Evolutionary conservation across 2,329 filamentous ascomycete genomes (phyloP).

Genomic region (Aulographum hederae): DNA sequence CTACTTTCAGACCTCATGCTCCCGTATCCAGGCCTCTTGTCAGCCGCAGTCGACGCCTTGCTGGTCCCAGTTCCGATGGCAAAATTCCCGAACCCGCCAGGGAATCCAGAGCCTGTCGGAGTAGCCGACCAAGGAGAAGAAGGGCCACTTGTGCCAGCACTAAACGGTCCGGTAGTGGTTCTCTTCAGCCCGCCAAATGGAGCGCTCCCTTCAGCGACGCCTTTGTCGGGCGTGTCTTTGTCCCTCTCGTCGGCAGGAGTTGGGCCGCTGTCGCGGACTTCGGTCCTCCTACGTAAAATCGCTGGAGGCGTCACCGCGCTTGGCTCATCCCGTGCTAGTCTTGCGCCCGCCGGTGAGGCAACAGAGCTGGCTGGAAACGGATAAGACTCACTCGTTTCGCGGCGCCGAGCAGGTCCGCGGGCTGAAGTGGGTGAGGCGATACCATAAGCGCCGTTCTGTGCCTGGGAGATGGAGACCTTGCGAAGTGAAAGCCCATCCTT

Average conservation of each 20-base stretch:
- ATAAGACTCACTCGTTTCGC: slow-evolving; percentile 63
- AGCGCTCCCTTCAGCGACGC: slow-evolving; percentile 18
- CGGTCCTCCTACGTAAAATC: slow-evolving; percentile 41
- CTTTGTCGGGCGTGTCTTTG: slow-evolving; percentile 21
- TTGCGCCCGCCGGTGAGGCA: slow-evolving; percentile 40
- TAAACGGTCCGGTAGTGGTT: slow-evolving; percentile 34
- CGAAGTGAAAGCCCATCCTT: slow-evolving; percentile 45
- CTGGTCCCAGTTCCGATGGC: slow-evolving; percentile 39
- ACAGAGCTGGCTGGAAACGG: slow-evolving; percentile 30
- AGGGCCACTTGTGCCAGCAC: slow-evolving; percentile 26
- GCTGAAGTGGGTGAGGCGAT: slow-evolving; percentile 56
- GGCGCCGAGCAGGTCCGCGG: slow-evolving; percentile 59
- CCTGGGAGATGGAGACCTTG: slow-evolving; percentile 61
- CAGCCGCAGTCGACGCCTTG: slow-evolving; percentile 34
- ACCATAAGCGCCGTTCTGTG: slow-evolving; percentile 46
- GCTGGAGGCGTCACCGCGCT: slow-evolving; percentile 40
- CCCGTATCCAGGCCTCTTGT: slow-evolving; percentile 54
- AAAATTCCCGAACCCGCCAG: slow-evolving; percentile 81
- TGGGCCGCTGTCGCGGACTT: slow-evolving; percentile 32
- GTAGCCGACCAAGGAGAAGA: slow-evolving; percentile 41
- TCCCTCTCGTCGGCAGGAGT: slow-evolving; percentile 30
- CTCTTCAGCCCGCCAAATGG: slow-evolving; percentile 38
- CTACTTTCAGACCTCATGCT: slow-evolving; percentile 60
- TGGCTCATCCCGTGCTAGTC: slow-evolving; percentile 44
- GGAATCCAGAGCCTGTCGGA: slow-evolving; percentile 38